Evolutionary conservation across 805 yeast genomes (phyloP).

Genomic region (Yarrowia sp.): DNA sequence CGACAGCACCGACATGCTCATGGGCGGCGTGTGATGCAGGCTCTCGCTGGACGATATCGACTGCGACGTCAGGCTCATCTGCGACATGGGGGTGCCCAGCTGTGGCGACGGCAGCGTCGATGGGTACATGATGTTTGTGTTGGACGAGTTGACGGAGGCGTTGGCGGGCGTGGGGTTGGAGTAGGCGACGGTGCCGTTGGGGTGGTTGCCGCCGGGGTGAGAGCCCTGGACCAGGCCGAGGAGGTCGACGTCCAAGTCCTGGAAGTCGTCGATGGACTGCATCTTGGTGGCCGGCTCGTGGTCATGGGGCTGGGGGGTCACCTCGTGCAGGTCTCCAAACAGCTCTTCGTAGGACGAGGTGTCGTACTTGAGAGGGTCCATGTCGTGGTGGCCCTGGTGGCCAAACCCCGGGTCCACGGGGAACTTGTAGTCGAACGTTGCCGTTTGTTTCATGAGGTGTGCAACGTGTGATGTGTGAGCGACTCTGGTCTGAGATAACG

Average conservation of each 20-base stretch:
- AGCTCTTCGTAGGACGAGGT: constrained; percentile 9
- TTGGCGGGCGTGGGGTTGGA: not conserved
- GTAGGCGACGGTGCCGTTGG: not conserved
- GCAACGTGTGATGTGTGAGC: not conserved
- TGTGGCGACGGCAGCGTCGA: constrained; percentile 15
- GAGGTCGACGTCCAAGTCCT: constrained; percentile 25
- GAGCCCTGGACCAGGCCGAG: constrained; percentile 6
- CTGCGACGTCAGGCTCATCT: constrained; percentile 23
- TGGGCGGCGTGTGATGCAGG: constrained; percentile 17
- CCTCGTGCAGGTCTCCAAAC: constrained; percentile 16
- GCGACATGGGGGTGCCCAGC: constrained; percentile 19
- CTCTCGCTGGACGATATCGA: constrained; percentile 23
- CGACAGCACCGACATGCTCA: not conserved
- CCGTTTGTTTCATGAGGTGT: not conserved
- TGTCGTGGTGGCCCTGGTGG: not conserved
- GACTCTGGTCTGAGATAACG: not conserved
- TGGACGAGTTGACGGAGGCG: constrained; percentile 13
- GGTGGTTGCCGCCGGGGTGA: constrained; percentile 1
- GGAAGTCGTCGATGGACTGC: constrained; percentile 25
- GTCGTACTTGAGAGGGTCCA: constrained; percentile 17
- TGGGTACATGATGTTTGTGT: constrained; percentile 22
- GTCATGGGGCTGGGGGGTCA: constrained; percentile 21
- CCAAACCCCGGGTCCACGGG: constrained; percentile 17
- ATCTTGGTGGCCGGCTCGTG: not conserved
- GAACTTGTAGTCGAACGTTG: constrained; percentile 25